Base-by-base conservation (phyloP, 257 asterid genomes). In the Pogostemon cablin region DNA sequence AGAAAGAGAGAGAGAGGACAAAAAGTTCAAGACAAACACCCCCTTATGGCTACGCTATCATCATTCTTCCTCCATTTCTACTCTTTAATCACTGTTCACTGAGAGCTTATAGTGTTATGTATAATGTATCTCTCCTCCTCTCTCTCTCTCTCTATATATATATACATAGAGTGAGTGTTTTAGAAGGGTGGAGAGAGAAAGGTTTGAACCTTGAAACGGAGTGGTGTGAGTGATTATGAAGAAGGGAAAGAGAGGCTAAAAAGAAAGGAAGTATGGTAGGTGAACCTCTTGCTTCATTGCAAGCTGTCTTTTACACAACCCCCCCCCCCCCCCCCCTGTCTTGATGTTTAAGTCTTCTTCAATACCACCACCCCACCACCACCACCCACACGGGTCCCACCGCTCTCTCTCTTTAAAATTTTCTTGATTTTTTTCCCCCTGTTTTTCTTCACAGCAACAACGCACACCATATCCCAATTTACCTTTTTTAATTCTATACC, bases 281-380 rank as follows among this genome's bases (percentile, higher is more conserved):
- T 88, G 88, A 74, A 81, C 25, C 65, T 86, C 80, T 81, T 62
- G 84, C 81, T 70, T 83, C 88, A 86, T 73, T 85, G 96, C 95
- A 73, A 88, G 97, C 96, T 91, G 97, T 85, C 87, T 69, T 71
- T 73, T 61, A 57, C 82, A 40, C 80, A 61, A 87, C 55, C 79
- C 85, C 43, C 81, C 32, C 8, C 62, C 89, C 53, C 79, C 53
- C 76, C 57, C 79, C 86, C 38, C 82, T 81, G 67, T 84, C 92
- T 85, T 90, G 86, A 79, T 78, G 86, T 85, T 86, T 65, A 90
- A 90, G 95, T 81, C 89, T 80, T 77, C 86, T 79, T 78, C 85
- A 77, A 68, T 73, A 63, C 82, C 81, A 5, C 44, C 65, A 65
- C 17, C 79, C 65, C 43, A 35, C 42, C 20, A 5, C 1, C 32